Conservation (phyloP, 345 rosid genomes). For the Erucastrum elatum region DNA sequence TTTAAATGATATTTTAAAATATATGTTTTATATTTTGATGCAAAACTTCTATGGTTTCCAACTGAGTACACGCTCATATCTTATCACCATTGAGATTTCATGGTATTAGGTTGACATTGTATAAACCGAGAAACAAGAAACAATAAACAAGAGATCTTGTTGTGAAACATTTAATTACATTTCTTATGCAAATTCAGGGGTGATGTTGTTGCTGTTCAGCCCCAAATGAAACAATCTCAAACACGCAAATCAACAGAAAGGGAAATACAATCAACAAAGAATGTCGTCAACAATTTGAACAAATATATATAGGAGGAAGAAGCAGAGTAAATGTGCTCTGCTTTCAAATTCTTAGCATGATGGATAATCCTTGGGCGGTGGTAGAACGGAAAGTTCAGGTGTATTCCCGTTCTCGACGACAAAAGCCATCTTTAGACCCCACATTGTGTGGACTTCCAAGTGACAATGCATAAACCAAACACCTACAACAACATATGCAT, state of each 20-base stretch:
- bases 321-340: not conserved
- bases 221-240: conserved; percentile 40
- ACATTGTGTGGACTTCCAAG: conserved; percentile 56
- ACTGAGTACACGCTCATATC: not conserved
- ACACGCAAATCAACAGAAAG: not conserved
- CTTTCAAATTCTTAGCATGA: conserved; percentile 37
- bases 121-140: not conserved
- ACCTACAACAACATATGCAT: conserved; percentile 32
- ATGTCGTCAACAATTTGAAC: conserved; percentile 34
- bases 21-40: not conserved
- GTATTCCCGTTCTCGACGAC: conserved; percentile 53
- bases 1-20: no score
- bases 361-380: conserved; percentile 59
- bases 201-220: conserved; percentile 17
- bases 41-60: not conserved
- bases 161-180: conserved; percentile 18
- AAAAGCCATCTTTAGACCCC: conserved; percentile 66
- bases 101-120: conserved; percentile 1
- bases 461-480: conserved; percentile 74
- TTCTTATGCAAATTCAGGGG: conserved; percentile 25
- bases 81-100: not conserved
- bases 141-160: conserved; percentile 1
- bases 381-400: conserved; percentile 42
- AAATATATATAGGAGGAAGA: conserved; percentile 16
- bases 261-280: conserved; percentile 23